phyloP scores from a whole-genome alignment of 495 filamentous ascomycete species.

The Penicillium simplicissimum region DNA sequence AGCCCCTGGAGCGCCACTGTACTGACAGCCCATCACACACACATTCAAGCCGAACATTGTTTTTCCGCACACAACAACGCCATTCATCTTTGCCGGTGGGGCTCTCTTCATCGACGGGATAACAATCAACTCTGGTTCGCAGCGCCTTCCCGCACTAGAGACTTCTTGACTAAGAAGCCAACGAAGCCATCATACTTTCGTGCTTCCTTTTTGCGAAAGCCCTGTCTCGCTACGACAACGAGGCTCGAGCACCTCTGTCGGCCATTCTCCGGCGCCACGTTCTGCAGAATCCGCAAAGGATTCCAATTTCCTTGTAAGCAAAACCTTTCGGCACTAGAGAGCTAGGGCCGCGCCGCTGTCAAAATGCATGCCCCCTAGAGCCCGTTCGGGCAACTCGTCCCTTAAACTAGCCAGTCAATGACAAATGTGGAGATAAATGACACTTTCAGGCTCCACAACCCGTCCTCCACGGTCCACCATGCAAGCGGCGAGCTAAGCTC shows the following conservation, averaged over 20 bases:
- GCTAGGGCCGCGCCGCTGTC: constrained; percentile 11
- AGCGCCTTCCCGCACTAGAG: neutral
- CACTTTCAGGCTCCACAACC: constrained; percentile 17
- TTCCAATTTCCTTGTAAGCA: neutral
- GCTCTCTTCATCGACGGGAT: neutral
- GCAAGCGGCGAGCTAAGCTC: neutral
- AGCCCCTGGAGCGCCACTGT: neutral
- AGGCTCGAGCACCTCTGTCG: neutral
- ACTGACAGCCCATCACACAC: neutral
- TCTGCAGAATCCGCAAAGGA: constrained; percentile 1
- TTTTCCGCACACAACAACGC: neutral
- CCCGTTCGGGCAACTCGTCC: neutral
- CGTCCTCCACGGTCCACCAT: constrained; percentile 5
- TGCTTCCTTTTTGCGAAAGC: neutral
- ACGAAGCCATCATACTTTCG: neutral
- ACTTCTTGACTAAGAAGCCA: neutral
- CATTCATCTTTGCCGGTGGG: neutral
- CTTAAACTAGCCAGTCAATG: constrained; percentile 10
- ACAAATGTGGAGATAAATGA: neutral
- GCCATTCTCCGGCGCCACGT: neutral
- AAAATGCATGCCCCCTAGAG: constrained; percentile 3
- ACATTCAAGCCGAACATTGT: neutral
- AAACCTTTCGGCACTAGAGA: constrained; percentile 3
- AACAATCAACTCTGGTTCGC: neutral
- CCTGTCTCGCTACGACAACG: neutral